These are phyloP conservation scores for Carex arenaria DNA, from an alignment of 202 grass and related monocot species.

Conservation along the genomic window DNA sequence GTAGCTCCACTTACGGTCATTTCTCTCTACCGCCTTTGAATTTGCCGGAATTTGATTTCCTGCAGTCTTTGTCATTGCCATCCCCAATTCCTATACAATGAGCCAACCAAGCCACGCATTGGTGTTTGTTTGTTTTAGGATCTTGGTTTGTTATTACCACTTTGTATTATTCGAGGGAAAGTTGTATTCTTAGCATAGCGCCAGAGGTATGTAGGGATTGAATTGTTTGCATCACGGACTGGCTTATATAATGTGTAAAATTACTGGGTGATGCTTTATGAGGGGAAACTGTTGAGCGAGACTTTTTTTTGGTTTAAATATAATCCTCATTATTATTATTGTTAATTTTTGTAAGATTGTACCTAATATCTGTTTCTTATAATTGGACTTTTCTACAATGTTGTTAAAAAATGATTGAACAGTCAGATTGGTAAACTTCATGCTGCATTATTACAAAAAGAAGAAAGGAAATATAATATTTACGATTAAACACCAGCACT, in stretches of 20 bases:
- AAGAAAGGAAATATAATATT: background rate
- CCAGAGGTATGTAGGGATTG: background rate
- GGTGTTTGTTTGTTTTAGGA: background rate
- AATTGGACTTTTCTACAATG: background rate
- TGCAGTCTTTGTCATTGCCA: conserved; percentile 30
- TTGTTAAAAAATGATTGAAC: background rate
- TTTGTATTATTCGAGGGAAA: background rate
- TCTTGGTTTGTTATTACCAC: background rate
- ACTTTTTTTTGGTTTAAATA: background rate
- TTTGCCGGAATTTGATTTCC: conserved; percentile 29
- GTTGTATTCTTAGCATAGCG: background rate
- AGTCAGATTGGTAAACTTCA: background rate
- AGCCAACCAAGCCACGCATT: background rate
- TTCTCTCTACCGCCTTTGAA: conserved; percentile 70
- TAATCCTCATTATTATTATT: background rate
- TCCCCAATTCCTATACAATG: conserved; percentile 33
- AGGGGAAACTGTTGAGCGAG: background rate
- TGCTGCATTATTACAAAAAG: background rate
- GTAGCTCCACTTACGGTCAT: conserved; percentile 50
- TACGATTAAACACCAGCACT: background rate
- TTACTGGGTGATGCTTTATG: background rate
- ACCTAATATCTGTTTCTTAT: background rate
- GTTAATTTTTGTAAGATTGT: background rate
- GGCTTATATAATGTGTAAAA: background rate
- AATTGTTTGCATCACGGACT: background rate